Evolutionary conservation across 768 basidiomycete genomes (phyloP).

Genomic region (Mycena metata): DNA sequence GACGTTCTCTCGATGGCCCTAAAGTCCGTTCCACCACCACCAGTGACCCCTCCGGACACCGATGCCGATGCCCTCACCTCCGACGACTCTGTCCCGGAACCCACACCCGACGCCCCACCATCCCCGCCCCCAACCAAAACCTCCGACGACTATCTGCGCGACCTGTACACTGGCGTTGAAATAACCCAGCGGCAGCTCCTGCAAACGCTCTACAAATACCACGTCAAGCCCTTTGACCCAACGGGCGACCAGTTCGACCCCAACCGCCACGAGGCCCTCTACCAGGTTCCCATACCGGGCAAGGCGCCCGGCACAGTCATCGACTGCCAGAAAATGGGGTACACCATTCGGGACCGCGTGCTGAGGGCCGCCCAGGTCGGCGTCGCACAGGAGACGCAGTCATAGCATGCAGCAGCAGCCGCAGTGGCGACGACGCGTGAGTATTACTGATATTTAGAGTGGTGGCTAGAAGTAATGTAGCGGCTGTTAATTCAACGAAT

Average conservation of each 20-base stretch:
- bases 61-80: slow-evolving; percentile 42
- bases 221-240: slow-evolving; percentile 93
- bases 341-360: slow-evolving; percentile 94
- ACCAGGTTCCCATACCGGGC: slow-evolving; percentile 91
- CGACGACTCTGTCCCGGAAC: slow-evolving; percentile 48
- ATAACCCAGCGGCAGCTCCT: slow-evolving; percentile 92
- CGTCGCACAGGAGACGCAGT: slow-evolving; percentile 79
- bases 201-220: slow-evolving; percentile 91
- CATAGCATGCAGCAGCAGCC: slow-evolving; percentile 42
- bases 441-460: slow-evolving; percentile 49
- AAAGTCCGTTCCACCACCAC: slow-evolving; percentile 79
- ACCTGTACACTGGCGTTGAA: slow-evolving; percentile 89
- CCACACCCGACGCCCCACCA: slow-evolving; percentile 30
- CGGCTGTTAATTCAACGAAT: slow-evolving; percentile 76
- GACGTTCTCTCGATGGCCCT: slow-evolving; percentile 91
- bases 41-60: slow-evolving; percentile 57
- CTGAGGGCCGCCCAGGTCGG: slow-evolving; percentile 97
- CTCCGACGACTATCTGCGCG: slow-evolving; percentile 69
- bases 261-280: slow-evolving; percentile 94
- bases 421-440: slow-evolving; percentile 7
- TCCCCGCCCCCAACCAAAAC: slow-evolving; percentile 62
- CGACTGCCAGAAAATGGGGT: slow-evolving; percentile 92
- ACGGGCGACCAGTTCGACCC: slow-evolving; percentile 95
- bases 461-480: slow-evolving; percentile 50
- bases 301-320: slow-evolving; percentile 92